A percentile compares a stretch with the other conserved stretches of the same genome.
These are phyloP conservation scores for Thelephora terrestris DNA, from an alignment of 1,284 basidiomycete species.

Conservation along the genomic window DNA sequence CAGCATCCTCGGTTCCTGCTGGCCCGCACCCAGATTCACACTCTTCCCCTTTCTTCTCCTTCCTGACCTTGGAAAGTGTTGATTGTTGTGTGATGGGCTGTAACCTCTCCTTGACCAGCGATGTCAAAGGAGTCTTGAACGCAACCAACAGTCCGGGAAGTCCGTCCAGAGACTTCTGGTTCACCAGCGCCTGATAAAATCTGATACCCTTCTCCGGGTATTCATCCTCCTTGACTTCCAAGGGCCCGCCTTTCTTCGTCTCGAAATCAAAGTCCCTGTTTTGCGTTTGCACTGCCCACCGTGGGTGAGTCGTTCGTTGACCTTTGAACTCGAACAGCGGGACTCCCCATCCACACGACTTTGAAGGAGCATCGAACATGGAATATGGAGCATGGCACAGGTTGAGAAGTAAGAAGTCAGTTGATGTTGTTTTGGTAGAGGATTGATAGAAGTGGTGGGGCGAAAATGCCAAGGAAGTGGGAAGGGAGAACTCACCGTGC, in stretches of 20 bases:
- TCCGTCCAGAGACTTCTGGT: slow-evolving; percentile 41
- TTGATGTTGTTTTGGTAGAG: no score
- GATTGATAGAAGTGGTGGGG: not conserved
- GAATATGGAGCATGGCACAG: not conserved
- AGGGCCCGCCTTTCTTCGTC: not conserved
- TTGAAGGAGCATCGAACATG: slow-evolving; percentile 16
- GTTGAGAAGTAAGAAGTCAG: not conserved
- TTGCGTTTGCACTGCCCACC: not conserved
- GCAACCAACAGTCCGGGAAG: slow-evolving; percentile 20
- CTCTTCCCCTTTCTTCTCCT: no score
- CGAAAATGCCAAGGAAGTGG: not conserved
- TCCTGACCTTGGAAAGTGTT: no score
- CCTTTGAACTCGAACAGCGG: slow-evolving; percentile 38
- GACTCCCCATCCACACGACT: slow-evolving; percentile 40
- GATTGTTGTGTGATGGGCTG: not conserved
- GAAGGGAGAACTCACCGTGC: slow-evolving; percentile 30
- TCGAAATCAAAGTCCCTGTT: not conserved
- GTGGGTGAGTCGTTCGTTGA: slow-evolving; percentile 25
- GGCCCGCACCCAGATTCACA: no score
- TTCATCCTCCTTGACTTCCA: not conserved
- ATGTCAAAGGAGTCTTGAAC: slow-evolving; percentile 1
- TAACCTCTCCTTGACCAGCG: not conserved
- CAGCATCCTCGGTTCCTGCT: no score
- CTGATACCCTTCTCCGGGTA: slow-evolving; percentile 26
- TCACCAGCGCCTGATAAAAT: slow-evolving; percentile 35